Percentiles rank a stretch among this genome's conserved stretches.
phyloP scores from a whole-genome alignment of 2,329 filamentous ascomycete species.

The Pyrenophora teres region DNA sequence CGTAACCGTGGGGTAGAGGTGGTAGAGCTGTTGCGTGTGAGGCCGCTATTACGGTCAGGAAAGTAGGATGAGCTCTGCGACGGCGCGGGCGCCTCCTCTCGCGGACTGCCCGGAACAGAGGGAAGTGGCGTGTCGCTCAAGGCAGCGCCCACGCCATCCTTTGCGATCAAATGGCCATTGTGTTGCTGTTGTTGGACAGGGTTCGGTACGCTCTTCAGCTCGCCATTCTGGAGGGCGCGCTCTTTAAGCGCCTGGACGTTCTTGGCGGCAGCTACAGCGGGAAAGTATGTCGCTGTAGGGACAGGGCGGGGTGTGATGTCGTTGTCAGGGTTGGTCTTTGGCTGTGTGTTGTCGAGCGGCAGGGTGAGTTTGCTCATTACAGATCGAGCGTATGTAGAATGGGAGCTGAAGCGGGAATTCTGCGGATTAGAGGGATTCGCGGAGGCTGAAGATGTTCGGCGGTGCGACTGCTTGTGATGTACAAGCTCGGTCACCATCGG shows the following conservation, averaged over 20 bases:
- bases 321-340: slow-evolving; percentile 15
- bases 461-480: slow-evolving; percentile 19
- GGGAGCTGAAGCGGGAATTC: slow-evolving; percentile 49
- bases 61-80: slow-evolving; percentile 16
- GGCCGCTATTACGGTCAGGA: slow-evolving; percentile 57
- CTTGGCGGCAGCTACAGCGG: slow-evolving; percentile 22
- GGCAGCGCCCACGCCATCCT: slow-evolving; percentile 57
- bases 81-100: slow-evolving; percentile 49
- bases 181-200: slow-evolving; percentile 18
- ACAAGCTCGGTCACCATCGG: slow-evolving; percentile 20
- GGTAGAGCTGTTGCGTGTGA: slow-evolving; percentile 74
- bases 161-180: slow-evolving; percentile 23
- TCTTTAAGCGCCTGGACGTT: slow-evolving; percentile 33
- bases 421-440: slow-evolving; percentile 11
- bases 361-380: slow-evolving; percentile 53
- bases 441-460: slow-evolving; percentile 24
- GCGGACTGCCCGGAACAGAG: slow-evolving; percentile 65
- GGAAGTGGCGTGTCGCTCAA: slow-evolving; percentile 67
- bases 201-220: slow-evolving; percentile 35
- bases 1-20: slow-evolving; percentile 79
- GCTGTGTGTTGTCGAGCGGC: slow-evolving; percentile 26
- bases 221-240: slow-evolving; percentile 29
- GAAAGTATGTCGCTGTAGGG: slow-evolving; percentile 11
- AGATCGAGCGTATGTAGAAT: slow-evolving; percentile 56
- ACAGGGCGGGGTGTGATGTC: slow-evolving; percentile 27